phyloP scores from a whole-genome alignment of 2,329 filamentous ascomycete genomes.

The Apiospora saccharicola region DNA sequence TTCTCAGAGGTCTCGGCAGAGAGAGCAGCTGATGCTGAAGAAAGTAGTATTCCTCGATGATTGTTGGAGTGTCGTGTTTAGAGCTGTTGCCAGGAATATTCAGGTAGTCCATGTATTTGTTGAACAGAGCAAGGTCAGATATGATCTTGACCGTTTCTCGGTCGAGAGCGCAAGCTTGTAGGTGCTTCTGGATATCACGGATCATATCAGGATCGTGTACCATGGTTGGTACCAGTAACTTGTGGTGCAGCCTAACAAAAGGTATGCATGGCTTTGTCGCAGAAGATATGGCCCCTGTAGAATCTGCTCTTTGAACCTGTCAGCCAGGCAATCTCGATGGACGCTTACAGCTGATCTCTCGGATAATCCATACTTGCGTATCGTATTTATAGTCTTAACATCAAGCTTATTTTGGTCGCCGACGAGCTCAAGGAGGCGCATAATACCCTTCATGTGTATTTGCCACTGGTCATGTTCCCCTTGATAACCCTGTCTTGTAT shows the following conservation, averaged over 20 bases:
- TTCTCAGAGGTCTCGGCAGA: constrained; percentile 23
- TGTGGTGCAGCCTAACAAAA: constrained; percentile 37
- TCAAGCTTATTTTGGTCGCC: constrained; percentile 36
- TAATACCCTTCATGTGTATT: constrained; percentile 46
- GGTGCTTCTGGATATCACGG: constrained; percentile 32
- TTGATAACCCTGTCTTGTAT: constrained; percentile 38
- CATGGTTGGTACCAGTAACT: constrained; percentile 31
- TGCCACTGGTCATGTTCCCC: constrained; percentile 48
- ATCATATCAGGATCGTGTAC: constrained; percentile 27
- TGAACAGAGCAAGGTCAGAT: constrained; percentile 38
- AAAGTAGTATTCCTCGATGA: constrained; percentile 28
- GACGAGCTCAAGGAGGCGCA: constrained; percentile 42
- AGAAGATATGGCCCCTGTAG: constrained; percentile 45
- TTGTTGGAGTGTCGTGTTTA: constrained; percentile 20
- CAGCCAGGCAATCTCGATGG: constrained; percentile 2
- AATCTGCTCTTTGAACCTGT: constrained; percentile 41
- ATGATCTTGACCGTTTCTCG: constrained; percentile 37
- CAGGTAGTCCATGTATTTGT: constrained; percentile 12
- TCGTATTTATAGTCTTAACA: constrained; percentile 33
- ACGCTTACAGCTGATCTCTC: not conserved
- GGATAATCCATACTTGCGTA: constrained; percentile 39
- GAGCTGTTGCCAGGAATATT: constrained; percentile 3
- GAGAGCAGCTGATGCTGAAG: constrained; percentile 28
- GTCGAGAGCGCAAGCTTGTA: constrained; percentile 36
- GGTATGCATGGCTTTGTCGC: constrained; percentile 43